phyloP scores from a whole-genome alignment of 805 yeast species.

The Wickerhamiella vanderwaltii region DNA sequence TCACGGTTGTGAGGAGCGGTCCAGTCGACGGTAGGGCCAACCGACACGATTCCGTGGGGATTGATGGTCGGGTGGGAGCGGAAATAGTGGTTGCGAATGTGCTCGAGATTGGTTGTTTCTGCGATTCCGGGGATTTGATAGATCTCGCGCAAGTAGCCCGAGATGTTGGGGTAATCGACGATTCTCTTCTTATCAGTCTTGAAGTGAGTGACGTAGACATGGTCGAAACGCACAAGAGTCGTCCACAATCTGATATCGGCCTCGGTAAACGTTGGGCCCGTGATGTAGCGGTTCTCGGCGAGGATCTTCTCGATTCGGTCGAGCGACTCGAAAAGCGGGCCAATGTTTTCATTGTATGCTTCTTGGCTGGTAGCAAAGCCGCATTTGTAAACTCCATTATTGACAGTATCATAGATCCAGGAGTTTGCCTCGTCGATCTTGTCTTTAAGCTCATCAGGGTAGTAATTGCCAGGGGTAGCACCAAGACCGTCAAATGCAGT shows the following conservation, averaged over 20 bases:
- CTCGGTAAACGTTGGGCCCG: slow-evolving; percentile 66
- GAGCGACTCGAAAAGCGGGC: slow-evolving; percentile 47
- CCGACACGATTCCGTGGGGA: slow-evolving; percentile 71
- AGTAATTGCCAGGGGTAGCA: slow-evolving; percentile 43
- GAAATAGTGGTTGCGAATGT: slow-evolving; percentile 85
- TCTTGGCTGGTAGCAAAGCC: slow-evolving; percentile 83
- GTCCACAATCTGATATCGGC: slow-evolving; percentile 82
- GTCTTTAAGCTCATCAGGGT: slow-evolving; percentile 42
- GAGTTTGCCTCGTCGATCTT: slow-evolving; percentile 66
- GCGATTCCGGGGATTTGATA: slow-evolving; percentile 60
- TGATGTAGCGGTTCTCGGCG: slow-evolving; percentile 34
- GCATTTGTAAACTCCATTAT: slow-evolving; percentile 86
- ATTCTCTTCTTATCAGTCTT: slow-evolving; percentile 80
- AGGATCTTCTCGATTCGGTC: slow-evolving; percentile 33
- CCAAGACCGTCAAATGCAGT: slow-evolving; percentile 48
- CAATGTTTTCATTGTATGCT: slow-evolving; percentile 60
- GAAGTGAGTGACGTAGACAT: slow-evolving; percentile 62
- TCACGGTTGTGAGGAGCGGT: slow-evolving; percentile 18
- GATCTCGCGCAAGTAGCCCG: slow-evolving; percentile 68
- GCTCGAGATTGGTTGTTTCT: slow-evolving; percentile 74
- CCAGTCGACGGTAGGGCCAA: slow-evolving; percentile 52
- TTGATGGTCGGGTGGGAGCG: slow-evolving; percentile 71
- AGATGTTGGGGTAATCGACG: slow-evolving; percentile 60
- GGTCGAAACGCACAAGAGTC: slow-evolving; percentile 52
- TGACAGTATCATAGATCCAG: slow-evolving; percentile 75